phyloP scores from a whole-genome alignment of 345 rosid genomes.

The Eucalyptus viminalis region DNA sequence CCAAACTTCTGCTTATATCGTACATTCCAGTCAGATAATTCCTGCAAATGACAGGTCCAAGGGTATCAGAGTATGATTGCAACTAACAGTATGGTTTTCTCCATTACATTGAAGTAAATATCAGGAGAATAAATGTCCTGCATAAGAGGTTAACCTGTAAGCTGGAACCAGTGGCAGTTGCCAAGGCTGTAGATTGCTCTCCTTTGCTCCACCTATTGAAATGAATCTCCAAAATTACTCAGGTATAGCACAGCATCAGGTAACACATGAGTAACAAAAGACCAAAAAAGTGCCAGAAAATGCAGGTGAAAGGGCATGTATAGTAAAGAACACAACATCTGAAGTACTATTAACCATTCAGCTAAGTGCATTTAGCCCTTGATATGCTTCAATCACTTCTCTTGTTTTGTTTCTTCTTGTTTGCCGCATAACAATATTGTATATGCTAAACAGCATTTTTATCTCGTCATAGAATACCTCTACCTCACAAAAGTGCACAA shows the following conservation, averaged over 20 bases:
- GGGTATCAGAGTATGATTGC: not conserved
- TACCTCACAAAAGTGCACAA: not conserved
- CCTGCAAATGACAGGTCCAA: conserved; percentile 17
- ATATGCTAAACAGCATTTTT: not conserved
- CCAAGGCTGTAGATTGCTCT: conserved; percentile 83
- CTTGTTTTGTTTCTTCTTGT: not conserved
- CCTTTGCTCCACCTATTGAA: conserved; percentile 49
- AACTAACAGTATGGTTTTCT: not conserved
- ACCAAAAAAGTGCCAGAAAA: not conserved
- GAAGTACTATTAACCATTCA: not conserved
- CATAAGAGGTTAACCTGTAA: conserved; percentile 31
- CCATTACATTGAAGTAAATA: not conserved
- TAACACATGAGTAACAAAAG: not conserved
- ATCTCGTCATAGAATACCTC: not conserved
- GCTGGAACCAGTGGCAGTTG: conserved; percentile 59
- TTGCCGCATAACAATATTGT: not conserved
- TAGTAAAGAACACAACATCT: not conserved
- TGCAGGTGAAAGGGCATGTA: not conserved
- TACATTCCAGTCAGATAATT: conserved; percentile 66
- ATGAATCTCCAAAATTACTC: not conserved
- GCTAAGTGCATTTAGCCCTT: not conserved
- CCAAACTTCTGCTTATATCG: conserved; percentile 59
- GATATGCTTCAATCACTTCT: not conserved
- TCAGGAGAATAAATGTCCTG: not conserved
- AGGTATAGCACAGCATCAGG: not conserved